Conservation (phyloP, 345 rosid genomes). For the Eucalyptus regnans region DNA sequence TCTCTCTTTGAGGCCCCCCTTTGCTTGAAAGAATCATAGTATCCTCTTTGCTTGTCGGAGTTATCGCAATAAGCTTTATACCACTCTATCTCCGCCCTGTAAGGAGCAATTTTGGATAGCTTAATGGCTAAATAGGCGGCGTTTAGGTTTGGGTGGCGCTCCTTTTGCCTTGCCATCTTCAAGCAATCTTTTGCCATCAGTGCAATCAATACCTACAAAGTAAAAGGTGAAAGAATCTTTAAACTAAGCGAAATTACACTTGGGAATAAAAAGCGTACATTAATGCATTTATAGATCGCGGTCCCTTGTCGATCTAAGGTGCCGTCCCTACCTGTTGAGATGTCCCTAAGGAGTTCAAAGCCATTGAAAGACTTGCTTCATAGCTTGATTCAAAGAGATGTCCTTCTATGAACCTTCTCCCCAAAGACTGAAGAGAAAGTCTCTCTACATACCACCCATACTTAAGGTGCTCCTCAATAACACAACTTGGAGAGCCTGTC, state of each 20-base stretch:
- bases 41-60: background rate
- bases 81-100: background rate
- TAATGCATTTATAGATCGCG: background rate
- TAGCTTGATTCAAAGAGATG: too few species aligned
- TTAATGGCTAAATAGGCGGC: background rate
- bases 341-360: too few species aligned
- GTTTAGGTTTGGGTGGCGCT: background rate
- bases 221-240: background rate
- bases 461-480: too few species aligned
- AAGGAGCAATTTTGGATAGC: background rate
- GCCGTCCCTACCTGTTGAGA: background rate
- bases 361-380: too few species aligned
- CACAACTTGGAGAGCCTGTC: too few species aligned
- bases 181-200: background rate
- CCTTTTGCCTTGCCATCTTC: background rate
- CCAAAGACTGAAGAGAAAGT: too few species aligned
- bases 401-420: too few species aligned
- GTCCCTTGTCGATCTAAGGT: background rate
- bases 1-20: slow-evolving; percentile 31
- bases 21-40: slow-evolving; percentile 64
- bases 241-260: background rate
- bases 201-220: background rate
- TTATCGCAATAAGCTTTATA: background rate
- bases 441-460: too few species aligned
- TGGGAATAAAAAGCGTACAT: background rate